Base-by-base conservation (phyloP, 495 filamentous ascomycete species). In the Talaromyces wortmannii region DNA sequence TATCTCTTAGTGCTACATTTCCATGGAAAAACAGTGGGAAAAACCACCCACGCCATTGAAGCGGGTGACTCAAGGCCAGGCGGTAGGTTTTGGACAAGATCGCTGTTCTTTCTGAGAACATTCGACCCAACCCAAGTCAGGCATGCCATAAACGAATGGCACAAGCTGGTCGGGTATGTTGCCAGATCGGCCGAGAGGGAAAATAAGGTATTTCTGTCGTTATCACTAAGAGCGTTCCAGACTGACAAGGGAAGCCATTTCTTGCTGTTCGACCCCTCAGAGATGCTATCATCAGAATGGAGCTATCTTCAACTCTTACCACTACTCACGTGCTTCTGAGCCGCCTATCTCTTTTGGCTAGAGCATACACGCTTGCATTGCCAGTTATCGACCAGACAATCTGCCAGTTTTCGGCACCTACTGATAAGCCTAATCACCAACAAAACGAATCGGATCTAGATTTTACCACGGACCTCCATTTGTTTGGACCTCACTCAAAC, bases 281-380 rank as follows among this genome's bases (percentile, higher is more conserved):
- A 43, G 74, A 80, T 51, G 86, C 86, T 16, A 81, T 95, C 53
- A 71, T 92, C 17, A 82, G 80, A 58, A 73, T 95, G 12, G 87
- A 94, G 57, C 83, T 87, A 10, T 78, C 81, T 45, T 79, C 79
- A 15, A 79, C 85, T 32, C 82, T 95, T 55, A 92, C 89, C 5
- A 79, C 78, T 2, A 75, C 73, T 45, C 90, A 95, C 57, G 61
- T 86, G 29, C 55, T 75, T 5, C 75, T 92, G 31, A 71, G 80
- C 31, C 81, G 74, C 23, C 68, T 88, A 4, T 89, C 87, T 49
- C 66, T 87, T 15, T 70, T 76, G 23, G 66, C 74, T 3, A 77
- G 72, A 65, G 69, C 69, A 59, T 90, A 78, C 64, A 64, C 55
- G 43, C 70, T 60, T 45, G 83, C 81, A 4, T 63, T 88, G n/a